Base-by-base conservation (phyloP, 495 filamentous ascomycete species). In the Penicillium macrosclerotiorum region DNA sequence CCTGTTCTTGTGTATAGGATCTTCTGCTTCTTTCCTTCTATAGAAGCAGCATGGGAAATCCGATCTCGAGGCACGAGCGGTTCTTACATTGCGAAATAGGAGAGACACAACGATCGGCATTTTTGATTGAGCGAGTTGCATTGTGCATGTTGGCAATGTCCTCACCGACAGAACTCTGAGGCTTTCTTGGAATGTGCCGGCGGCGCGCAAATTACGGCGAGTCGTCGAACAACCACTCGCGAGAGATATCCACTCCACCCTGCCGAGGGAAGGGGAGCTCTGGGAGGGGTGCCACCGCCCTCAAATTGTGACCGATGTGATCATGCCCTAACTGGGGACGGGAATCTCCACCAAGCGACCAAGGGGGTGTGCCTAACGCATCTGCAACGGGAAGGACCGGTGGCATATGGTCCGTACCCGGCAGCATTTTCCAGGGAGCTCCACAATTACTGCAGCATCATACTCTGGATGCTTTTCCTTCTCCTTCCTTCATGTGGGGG, bases 151-250 rank as follows among this genome's bases (percentile, higher is more conserved):
- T 67, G 51, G 55, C 62, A 37, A 37, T 37, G 37, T 36, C 30
- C 37, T 67, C 64, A 69, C 66, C 64, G 65, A 71, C 60, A 60
- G 26, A 50, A n/a, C n/a, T n/a, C n/a, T n/a, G n/a, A n/a, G n/a
- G n/a, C n/a, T n/a, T n/a, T n/a, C 47, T 13, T 25, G 8, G 36
- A 24, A 24, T 24, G n/a, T 37, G 34, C 11, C 20, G 24, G 12
- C 31, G 43, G 39, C 49, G 32, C 47, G 34, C 27, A 37, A 48
- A 37, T 35, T 11, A 38, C n/a, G n/a, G n/a, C n/a, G n/a, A n/a
- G n/a, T n/a, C n/a, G n/a, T n/a, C n/a, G n/a, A n/a, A n/a, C n/a
- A n/a, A n/a, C n/a, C n/a, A n/a, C n/a, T n/a, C n/a, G n/a, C n/a
- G 18, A 26, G 29, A 37, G 9, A 16, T 49, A 33, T 37, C 27